These are phyloP conservation scores for Xylaria flabelliformis DNA, from an alignment of 495 filamentous ascomycete genomes.

Conservation along the genomic window DNA sequence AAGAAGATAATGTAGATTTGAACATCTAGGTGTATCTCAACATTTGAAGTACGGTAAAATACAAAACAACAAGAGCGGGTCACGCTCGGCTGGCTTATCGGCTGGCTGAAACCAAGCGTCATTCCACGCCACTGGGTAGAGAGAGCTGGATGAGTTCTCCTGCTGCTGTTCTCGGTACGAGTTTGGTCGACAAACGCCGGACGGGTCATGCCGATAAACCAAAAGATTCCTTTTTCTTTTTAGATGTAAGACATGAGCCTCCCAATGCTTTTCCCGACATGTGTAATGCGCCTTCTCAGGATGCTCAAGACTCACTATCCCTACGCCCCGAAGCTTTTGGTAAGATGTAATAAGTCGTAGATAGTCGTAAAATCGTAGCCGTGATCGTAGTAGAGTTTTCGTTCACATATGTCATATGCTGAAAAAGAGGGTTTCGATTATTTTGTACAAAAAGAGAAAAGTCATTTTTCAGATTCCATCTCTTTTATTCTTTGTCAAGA, in stretches of 20 bases:
- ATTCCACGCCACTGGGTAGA: not conserved
- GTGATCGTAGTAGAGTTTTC: slow-evolving; percentile 8
- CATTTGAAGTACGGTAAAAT: slow-evolving; percentile 6
- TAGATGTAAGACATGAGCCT: not conserved
- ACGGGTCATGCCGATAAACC: slow-evolving; percentile 7
- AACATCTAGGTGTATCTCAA: not conserved
- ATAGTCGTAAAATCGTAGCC: slow-evolving; percentile 20
- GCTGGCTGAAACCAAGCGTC: not conserved
- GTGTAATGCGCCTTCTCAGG: not conserved
- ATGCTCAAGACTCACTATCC: not conserved
- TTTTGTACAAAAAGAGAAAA: slow-evolving; percentile 3
- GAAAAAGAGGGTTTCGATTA: not conserved
- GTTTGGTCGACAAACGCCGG: slow-evolving; percentile 15
- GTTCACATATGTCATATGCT: not conserved
- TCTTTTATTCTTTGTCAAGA: slow-evolving; percentile 40
- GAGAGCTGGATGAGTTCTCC: not conserved
- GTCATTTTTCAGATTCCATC: not conserved
- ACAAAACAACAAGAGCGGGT: slow-evolving; percentile 4
- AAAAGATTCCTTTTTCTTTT: slow-evolving; percentile 3
- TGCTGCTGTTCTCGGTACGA: not conserved
- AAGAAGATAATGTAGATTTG: not conserved
- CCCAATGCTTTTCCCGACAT: not conserved
- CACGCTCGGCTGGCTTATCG: not conserved
- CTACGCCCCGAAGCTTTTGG: slow-evolving; percentile 4
- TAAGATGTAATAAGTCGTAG: not conserved